phyloP scores from a whole-genome alignment of 2,329 filamentous ascomycete species.

The Fusarium annulatum region DNA sequence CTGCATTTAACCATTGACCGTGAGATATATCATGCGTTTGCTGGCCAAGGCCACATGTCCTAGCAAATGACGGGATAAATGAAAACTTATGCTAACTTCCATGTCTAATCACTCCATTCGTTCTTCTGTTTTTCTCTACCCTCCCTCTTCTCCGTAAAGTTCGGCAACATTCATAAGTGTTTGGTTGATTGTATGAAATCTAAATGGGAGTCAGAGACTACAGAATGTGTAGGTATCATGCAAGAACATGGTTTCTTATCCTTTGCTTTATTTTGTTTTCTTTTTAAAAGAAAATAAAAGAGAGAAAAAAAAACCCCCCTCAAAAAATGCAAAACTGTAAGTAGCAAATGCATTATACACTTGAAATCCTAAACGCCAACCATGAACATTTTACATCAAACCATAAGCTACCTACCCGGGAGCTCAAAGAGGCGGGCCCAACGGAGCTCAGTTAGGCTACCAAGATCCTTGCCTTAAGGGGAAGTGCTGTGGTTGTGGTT shows the following conservation, averaged over 20 bases:
- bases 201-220: not conserved
- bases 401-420: conserved; percentile 5
- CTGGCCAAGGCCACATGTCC: not conserved
- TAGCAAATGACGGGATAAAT: not conserved
- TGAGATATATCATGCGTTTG: not conserved
- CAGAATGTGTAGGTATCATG: not conserved
- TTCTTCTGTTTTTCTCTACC: not conserved
- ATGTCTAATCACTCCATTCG: not conserved
- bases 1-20: not conserved
- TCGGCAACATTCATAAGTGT: not conserved
- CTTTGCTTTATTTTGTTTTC: not conserved
- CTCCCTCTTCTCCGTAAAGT: not conserved
- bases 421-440: not conserved
- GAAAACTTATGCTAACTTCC: not conserved
- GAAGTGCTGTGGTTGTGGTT: not conserved
- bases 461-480: not conserved
- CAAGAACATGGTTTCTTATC: not conserved
- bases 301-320: too few relatives aligned
- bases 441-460: not conserved
- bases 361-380: not conserved
- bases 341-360: not conserved
- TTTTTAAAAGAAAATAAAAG: not conserved
- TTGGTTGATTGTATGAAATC: not conserved
- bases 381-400: not conserved
- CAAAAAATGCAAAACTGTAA: not conserved